Evolutionary conservation across 495 filamentous ascomycete genomes (phyloP), one percentile per base, ranked within the genome.

Genomic region (Penicillium lividum): DNA sequence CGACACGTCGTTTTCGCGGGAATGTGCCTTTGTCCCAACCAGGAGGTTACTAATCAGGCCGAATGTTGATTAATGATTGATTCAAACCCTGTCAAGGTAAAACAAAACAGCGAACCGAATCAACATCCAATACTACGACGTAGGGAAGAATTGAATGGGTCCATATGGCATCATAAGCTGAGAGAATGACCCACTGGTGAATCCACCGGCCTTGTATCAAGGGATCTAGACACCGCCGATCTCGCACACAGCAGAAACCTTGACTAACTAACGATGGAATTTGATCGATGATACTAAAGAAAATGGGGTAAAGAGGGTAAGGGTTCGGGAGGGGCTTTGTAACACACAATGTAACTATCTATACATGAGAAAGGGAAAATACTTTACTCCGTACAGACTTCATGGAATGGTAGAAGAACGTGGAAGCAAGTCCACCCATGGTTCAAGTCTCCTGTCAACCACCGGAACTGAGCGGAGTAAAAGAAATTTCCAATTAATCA

Each of bases 181-280:
- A 28, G 40, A 33, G 16, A 18, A 42, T 60, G 22, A 22, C 22
- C 22, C 22, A 22, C 22, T 22, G 5, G 38, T 5, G 13, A 25
- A 34, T 29, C 16, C 42, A 47, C 54, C 64, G 57, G 61, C 61
- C 38, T 7, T 16, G 4, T 5, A 0, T n/a, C 4, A 1, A 27
- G 34, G 3, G 53, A 62, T 67, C 65, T 67, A 67, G 65, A 67
- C 38, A 53, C 51, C 16, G 65, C 59, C 62, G 65, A 67, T 65
- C 65, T 57, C 36, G 15, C 38, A 40, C 38, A 16, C 15, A 33
- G 3, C 13, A 15, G 15, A 40, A 40, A 40, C 38, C 15, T 40
- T 40, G 38, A 40, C 38, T 40, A 40, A 40, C 38, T 11, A 11
- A 36, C 33, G 9, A 9, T 40, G n/a, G 38, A 40, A 40, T 16